These are phyloP conservation scores for Pyrus hybrid DNA, from an alignment of 331 rosid genomes.

Conservation along the genomic window DNA sequence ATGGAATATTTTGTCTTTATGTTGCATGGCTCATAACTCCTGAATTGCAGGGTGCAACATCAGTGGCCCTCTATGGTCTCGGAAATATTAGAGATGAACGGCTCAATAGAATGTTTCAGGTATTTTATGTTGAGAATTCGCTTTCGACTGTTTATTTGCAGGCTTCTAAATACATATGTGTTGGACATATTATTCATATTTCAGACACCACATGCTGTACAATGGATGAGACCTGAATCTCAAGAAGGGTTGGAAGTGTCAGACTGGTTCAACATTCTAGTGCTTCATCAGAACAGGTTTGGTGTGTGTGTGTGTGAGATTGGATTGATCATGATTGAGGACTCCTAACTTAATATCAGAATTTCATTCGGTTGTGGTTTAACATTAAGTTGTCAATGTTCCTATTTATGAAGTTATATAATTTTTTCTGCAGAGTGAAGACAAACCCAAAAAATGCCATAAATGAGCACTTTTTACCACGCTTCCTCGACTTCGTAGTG, in stretches of 20 bases:
- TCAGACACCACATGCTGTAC: constrained; percentile 98
- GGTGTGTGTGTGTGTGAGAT: neutral
- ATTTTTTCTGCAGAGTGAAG: constrained; percentile 67
- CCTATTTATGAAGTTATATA: neutral
- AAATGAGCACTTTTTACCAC: constrained; percentile 91
- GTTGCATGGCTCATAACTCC: constrained; percentile 6
- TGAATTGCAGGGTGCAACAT: constrained; percentile 71
- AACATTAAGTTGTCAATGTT: neutral
- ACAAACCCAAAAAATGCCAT: constrained; percentile 96
- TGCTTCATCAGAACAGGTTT: constrained; percentile 99
- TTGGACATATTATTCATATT: constrained; percentile 10
- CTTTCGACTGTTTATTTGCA: constrained; percentile 4
- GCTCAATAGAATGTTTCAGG: constrained; percentile 96
- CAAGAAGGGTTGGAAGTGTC: constrained; percentile 79
- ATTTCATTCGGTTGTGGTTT: neutral
- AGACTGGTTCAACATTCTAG: constrained; percentile 96
- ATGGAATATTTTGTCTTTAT: neutral
- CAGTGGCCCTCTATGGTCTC: constrained; percentile 86
- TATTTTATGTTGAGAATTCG: constrained; percentile 15
- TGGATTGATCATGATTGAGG: neutral
- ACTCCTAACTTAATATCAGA: constrained; percentile 2
- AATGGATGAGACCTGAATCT: constrained; percentile 96
- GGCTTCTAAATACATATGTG: constrained; percentile 3
- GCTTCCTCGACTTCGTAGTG: constrained; percentile 90
- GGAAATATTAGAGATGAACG: constrained; percentile 95